Evolutionary conservation across 805 yeast genomes (phyloP), one percentile per base, ranked within the genome.

Genomic region (Candida namnaoensis): DNA sequence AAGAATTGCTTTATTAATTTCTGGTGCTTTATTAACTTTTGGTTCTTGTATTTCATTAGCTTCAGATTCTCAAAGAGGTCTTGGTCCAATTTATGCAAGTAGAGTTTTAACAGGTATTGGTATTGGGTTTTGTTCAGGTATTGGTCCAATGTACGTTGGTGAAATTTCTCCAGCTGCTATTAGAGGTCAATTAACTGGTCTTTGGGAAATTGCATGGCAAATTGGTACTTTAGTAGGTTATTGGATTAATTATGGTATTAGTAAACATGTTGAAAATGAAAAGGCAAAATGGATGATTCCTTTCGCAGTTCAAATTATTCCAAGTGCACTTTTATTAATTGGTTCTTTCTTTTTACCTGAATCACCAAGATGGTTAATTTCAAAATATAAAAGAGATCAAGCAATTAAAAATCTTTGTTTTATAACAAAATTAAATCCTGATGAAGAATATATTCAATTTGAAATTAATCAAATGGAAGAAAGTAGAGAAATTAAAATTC

Each of bases 81-180:
- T 72, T 36, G 71, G 69, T 5, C 65, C 68, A n/a, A 65, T 73
- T 40, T 71, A 73, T 45, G 70, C 74, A 2, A 81, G 81, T 11
- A 62, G 82, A 47, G 69, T 69, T 11, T 43, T 60, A 27, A 53
- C 64, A 8, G 68, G 81, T 7, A 36, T 76, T 9, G 78, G 78
- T 26, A 71, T 73, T 40, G 81, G 81, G 3, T 68, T 70, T 11
- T 62, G 74, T 35, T 65, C 78, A 1, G 66, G 68, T 52, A 55
- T 73, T 43, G 74, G 74, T 1, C 78, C 78, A 5, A 64, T 71
- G 35, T 72, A 68, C 44, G 60, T 72, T 8, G 60, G 70, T 5
- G 76, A 72, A 43, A 63, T 65, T 24, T 56, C 69, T 4, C 75
- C 76, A 3, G 61, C 73, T 5, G 56, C 66, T 4, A 63, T 69